phyloP scores from a whole-genome alignment of 768 basidiomycete genomes.

The Termitomyces sp. region DNA sequence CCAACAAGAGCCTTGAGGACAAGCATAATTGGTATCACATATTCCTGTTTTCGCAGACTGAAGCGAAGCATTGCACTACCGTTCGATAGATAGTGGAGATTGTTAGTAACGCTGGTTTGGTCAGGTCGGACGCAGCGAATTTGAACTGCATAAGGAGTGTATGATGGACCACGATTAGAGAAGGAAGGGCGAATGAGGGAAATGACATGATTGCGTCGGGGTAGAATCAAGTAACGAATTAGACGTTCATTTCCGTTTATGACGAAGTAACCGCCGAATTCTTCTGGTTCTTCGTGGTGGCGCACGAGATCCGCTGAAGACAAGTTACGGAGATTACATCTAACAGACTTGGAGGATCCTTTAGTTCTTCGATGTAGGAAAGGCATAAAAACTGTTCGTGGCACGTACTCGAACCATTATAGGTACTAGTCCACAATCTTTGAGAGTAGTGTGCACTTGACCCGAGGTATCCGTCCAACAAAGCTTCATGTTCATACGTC shows the following conservation, averaged over 20 bases:
- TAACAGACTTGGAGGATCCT: constrained; percentile 55
- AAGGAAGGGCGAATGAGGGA: constrained; percentile 91
- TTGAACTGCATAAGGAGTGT: constrained; percentile 91
- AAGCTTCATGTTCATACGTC: constrained; percentile 81
- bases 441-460: constrained; percentile 63
- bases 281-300: constrained; percentile 94
- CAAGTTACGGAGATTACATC: constrained; percentile 87
- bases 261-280: constrained; percentile 98
- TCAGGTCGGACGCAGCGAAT: constrained; percentile 94
- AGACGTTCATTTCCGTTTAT: constrained; percentile 99
- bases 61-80: constrained; percentile 97
- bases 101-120: constrained; percentile 91
- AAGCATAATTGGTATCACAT: constrained; percentile 95
- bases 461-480: constrained; percentile 76
- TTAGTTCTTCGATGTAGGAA: background rate
- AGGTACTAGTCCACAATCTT: constrained; percentile 90
- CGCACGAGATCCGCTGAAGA: constrained; percentile 83
- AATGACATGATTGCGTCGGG: constrained; percentile 92
- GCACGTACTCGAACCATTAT: constrained; percentile 92
- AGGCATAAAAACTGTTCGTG: background rate
- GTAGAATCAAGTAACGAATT: constrained; percentile 95
- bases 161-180: constrained; percentile 87
- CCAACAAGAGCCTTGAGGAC: constrained; percentile 89
- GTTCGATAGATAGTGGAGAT: constrained; percentile 94
- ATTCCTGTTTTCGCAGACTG: constrained; percentile 97